Percentiles rank a stretch among this genome's conserved stretches.
Conservation (phyloP, 306 rosid species). For the Astragalus membranaceus region DNA sequence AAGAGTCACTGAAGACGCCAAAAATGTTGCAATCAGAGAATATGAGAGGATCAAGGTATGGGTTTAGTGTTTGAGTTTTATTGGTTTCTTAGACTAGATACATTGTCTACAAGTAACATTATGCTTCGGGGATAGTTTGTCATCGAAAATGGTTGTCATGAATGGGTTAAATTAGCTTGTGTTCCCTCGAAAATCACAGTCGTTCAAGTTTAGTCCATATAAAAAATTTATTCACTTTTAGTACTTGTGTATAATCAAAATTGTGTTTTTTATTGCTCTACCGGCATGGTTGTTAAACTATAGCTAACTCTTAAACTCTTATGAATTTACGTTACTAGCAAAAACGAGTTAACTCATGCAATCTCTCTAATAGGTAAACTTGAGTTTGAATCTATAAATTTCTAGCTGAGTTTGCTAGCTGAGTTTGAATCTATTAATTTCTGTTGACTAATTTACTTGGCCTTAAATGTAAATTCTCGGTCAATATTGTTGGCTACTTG, state of each 20-base stretch:
- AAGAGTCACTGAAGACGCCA: slow-evolving; percentile 75
- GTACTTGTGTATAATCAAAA: too few species aligned
- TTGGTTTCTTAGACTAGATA: background rate
- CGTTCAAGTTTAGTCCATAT: too few species aligned
- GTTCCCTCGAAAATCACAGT: too few species aligned
- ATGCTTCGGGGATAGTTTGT: background rate
- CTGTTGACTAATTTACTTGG: background rate
- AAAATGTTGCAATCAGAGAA: slow-evolving; percentile 73
- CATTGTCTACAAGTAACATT: background rate
- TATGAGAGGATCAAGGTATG: slow-evolving; percentile 87
- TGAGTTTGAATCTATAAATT: background rate
- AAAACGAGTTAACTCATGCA: background rate
- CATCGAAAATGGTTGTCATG: background rate
- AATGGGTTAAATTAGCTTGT: too few species aligned
- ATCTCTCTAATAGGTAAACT: background rate
- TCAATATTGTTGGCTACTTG: background rate
- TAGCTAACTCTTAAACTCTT: background rate
- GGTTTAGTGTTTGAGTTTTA: background rate
- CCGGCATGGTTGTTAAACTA: background rate
- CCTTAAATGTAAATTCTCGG: background rate
- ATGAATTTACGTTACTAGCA: background rate
- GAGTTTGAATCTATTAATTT: too few species aligned
- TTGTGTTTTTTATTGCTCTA: too few species aligned
- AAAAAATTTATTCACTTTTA: too few species aligned
- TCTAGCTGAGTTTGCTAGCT: background rate